These are phyloP conservation scores for Crithidia acanthocephali DNA, from an alignment of 208 protist genomes.

Conservation along the genomic window DNA sequence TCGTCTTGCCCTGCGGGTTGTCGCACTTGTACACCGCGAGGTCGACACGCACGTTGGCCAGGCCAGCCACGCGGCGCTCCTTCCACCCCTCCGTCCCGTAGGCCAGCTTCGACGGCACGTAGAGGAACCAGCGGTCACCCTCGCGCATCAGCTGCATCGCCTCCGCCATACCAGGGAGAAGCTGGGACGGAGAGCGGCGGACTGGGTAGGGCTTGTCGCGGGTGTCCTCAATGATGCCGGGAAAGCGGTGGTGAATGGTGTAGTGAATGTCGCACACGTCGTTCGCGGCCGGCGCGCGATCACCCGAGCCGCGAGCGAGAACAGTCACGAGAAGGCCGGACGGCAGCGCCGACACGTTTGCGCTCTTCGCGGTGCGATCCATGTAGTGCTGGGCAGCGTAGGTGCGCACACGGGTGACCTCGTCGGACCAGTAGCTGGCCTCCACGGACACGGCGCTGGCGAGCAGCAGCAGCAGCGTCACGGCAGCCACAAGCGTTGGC, in stretches of 20 bases:
- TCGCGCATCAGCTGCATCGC: constrained; percentile 89
- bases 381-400: constrained; percentile 55
- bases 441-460: constrained; percentile 17
- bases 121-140: constrained; percentile 80
- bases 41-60: constrained; percentile 63
- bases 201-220: constrained; percentile 54
- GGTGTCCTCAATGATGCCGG: constrained; percentile 61
- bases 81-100: constrained; percentile 64
- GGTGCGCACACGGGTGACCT: constrained; percentile 57
- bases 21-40: constrained; percentile 66
- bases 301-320: constrained; percentile 49
- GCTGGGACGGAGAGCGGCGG: constrained; percentile 50
- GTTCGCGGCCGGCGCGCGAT: constrained; percentile 44
- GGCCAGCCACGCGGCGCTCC: constrained; percentile 41
- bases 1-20: constrained; percentile 47
- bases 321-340: constrained; percentile 78
- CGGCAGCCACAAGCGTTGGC: not conserved
- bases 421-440: constrained; percentile 41
- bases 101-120: constrained; percentile 69
- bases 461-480: constrained; percentile 25
- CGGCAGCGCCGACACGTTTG: constrained; percentile 65
- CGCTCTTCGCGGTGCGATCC: constrained; percentile 31
- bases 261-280: constrained; percentile 82
- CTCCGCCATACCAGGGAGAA: constrained; percentile 71
- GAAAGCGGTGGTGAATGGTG: constrained; percentile 54